These are phyloP conservation scores for Lodderomyces orthopsilosis DNA, from an alignment of 1,139 yeast genomes.

Conservation along the genomic window DNA sequence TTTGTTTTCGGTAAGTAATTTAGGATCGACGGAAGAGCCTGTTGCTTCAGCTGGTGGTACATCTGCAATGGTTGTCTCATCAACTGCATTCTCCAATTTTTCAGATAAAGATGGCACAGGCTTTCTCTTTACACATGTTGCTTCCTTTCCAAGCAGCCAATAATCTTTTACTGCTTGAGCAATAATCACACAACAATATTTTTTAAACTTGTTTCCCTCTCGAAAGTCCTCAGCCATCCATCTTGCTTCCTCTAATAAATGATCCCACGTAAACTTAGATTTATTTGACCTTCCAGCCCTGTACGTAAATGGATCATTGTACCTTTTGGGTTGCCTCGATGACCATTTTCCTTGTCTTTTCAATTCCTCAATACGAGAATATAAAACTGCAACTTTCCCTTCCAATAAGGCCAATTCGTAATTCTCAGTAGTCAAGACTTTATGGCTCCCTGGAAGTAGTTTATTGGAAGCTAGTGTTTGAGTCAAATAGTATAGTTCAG, in stretches of 20 bases:
- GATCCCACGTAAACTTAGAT: constrained; percentile 65
- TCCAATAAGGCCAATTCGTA: constrained; percentile 87
- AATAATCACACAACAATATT: constrained; percentile 65
- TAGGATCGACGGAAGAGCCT: background rate
- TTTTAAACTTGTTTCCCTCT: constrained; percentile 66
- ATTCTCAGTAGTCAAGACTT: constrained; percentile 78
- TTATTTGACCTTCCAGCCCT: constrained; percentile 14
- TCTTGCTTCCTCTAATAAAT: constrained; percentile 69
- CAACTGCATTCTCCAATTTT: constrained; percentile 8
- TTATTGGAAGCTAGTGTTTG: constrained; percentile 85
- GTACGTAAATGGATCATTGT: constrained; percentile 61
- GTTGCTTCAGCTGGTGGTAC: constrained; percentile 12
- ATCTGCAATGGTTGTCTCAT: constrained; percentile 11
- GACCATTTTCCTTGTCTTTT: constrained; percentile 91
- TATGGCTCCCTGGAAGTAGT: constrained; percentile 80
- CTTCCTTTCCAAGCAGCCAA: constrained; percentile 71
- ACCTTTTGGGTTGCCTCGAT: constrained; percentile 75
- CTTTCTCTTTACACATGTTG: constrained; percentile 49
- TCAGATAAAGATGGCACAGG: constrained; percentile 16
- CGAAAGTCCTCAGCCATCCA: constrained; percentile 84
- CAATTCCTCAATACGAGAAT: constrained; percentile 88
- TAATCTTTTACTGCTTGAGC: constrained; percentile 75
- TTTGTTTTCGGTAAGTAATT: background rate
- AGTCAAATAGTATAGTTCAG: constrained; percentile 82
- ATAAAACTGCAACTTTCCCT: constrained; percentile 88